Evolutionary conservation across 2,329 filamentous ascomycete species (phyloP).

Genomic region (Paraphaeosphaeria minitans): DNA sequence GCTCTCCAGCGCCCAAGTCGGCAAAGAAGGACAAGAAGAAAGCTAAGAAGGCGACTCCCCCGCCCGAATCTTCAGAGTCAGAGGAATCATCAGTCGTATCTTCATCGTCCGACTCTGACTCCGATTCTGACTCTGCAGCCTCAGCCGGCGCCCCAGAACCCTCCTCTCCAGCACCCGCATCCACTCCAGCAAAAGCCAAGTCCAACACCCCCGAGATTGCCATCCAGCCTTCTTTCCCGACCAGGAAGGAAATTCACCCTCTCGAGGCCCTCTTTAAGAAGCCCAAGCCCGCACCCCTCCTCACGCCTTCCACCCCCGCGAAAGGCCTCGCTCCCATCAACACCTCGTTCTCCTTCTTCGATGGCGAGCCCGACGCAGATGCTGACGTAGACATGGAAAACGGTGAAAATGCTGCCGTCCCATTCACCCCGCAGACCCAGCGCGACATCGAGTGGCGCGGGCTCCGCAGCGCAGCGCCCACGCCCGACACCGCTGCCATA

Average conservation of each 20-base stretch:
- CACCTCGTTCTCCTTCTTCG: conserved; percentile 81
- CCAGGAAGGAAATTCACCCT: conserved; percentile 68
- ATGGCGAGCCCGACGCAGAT: conserved; percentile 48
- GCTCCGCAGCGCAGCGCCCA: conserved; percentile 87
- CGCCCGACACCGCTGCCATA: conserved; percentile 87
- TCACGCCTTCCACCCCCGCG: conserved; percentile 47
- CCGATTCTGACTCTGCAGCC: conserved; percentile 26
- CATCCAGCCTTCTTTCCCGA: conserved; percentile 24
- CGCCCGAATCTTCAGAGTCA: conserved; percentile 31
- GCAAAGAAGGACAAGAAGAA: conserved; percentile 27
- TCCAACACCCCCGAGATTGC: conserved; percentile 19
- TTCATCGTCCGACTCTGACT: conserved; percentile 41
- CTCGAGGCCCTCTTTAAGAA: conserved; percentile 92
- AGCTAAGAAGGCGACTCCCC: conserved; percentile 29
- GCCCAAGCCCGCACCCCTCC: conserved; percentile 47
- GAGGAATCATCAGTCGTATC: conserved; percentile 45
- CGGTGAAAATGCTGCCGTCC: conserved; percentile 46
- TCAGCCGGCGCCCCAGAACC: conserved; percentile 27
- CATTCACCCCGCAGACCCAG: conserved; percentile 82
- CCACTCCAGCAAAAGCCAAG: conserved; percentile 7
- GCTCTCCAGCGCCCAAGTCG: conserved; percentile 21
- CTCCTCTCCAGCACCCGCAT: conserved; percentile 16
- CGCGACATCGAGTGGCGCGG: conserved; percentile 76
- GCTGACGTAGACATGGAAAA: conserved; percentile 44
- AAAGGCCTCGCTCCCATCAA: conserved; percentile 51